A percentile compares a stretch with the other conserved stretches of the same genome.
Evolutionary conservation across 202 grass and related monocot genomes (phyloP).

Genomic region (Eragrostis tef): DNA sequence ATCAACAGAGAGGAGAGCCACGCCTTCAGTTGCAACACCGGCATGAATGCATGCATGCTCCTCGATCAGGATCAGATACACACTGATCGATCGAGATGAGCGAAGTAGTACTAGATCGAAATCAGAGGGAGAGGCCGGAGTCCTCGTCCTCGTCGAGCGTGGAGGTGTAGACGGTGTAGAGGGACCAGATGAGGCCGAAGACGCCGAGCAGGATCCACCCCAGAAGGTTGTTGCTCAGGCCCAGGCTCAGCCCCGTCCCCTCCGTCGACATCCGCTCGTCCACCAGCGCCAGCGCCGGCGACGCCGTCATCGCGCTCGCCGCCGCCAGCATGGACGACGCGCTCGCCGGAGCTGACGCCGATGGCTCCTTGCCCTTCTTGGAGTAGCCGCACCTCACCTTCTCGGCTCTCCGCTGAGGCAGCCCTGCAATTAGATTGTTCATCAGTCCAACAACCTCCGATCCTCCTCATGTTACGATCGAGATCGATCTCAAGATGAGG

Average conservation of each 20-base stretch:
- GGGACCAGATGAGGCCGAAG: constrained; percentile 87
- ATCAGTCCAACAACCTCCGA: not conserved
- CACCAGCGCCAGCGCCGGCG: constrained; percentile 77
- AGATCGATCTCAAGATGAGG: not conserved
- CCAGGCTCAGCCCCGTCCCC: constrained; percentile 79
- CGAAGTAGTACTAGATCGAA: not conserved
- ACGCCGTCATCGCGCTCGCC: constrained; percentile 40
- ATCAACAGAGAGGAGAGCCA: not conserved
- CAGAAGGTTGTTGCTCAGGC: constrained; percentile 88
- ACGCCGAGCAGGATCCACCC: constrained; percentile 80
- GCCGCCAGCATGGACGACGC: constrained; percentile 47
- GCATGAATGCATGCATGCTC: not conserved
- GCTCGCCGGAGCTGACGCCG: not conserved
- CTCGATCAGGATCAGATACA: too few species aligned
- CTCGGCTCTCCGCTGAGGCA: constrained; percentile 58
- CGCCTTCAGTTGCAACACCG: not conserved
- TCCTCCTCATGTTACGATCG: too few species aligned
- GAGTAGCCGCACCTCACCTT: constrained; percentile 61
- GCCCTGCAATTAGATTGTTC: constrained; percentile 29
- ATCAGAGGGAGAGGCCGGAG: constrained; percentile 80
- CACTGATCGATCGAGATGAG: not conserved
- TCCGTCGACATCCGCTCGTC: constrained; percentile 92
- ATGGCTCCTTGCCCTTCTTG: constrained; percentile 25
- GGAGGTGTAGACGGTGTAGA: constrained; percentile 90
- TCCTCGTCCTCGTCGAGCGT: constrained; percentile 90